phyloP scores from a whole-genome alignment of 129 eudicot species.

The Artemisia annua region DNA sequence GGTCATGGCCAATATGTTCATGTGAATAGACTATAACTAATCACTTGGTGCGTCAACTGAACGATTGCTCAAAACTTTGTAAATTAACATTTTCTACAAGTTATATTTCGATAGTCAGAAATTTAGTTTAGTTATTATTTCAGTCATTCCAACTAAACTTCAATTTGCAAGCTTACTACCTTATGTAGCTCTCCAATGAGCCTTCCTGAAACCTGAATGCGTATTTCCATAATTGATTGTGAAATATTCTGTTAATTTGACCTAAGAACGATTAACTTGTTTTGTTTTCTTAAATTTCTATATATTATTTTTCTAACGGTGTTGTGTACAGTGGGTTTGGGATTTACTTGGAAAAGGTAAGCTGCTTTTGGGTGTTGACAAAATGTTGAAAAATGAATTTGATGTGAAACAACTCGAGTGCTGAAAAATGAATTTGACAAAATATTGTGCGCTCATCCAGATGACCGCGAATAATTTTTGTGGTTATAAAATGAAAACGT shows the following conservation, averaged over 20 bases:
- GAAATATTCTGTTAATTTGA: background rate
- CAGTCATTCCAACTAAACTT: background rate
- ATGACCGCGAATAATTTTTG: background rate
- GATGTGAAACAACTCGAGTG: constrained; percentile 40
- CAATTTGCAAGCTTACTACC: too few relatives aligned
- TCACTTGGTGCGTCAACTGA: background rate
- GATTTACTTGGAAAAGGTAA: constrained; percentile 30
- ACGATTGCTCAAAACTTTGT: background rate
- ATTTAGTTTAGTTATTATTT: background rate
- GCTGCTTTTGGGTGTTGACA: constrained; percentile 34
- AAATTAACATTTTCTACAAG: background rate
- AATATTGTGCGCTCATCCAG: too few relatives aligned
- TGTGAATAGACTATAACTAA: background rate
- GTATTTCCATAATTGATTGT: background rate
- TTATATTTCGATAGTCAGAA: background rate
- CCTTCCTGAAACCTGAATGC: background rate
- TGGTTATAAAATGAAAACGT: background rate
- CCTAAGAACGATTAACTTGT: background rate
- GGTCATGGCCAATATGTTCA: background rate
- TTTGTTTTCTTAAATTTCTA: background rate
- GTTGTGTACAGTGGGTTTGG: constrained; percentile 47
- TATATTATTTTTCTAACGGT: background rate
- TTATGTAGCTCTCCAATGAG: background rate
- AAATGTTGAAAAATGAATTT: constrained; percentile 29
- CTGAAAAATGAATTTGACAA: too few relatives aligned